Percentiles rank a stretch among this genome's conserved stretches.
Conservation (phyloP, 345 rosid species). For the Ailanthus altissimus region DNA sequence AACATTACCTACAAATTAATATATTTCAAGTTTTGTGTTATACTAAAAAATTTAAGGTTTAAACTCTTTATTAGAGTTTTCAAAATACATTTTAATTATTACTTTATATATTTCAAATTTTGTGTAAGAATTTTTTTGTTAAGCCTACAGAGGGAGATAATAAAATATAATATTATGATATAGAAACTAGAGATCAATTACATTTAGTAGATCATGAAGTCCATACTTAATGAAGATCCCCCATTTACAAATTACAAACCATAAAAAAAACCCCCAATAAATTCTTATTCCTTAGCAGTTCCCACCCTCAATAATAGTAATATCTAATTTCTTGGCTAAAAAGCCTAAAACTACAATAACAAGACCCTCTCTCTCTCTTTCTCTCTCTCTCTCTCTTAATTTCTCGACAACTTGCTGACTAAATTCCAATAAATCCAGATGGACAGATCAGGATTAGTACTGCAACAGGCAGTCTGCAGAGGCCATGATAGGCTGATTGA, state of each 20-base stretch:
- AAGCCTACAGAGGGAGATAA: too few relatives aligned
- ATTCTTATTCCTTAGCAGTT: conserved; percentile 12
- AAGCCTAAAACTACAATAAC: neutral
- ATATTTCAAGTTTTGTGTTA: too few relatives aligned
- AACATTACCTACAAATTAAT: too few relatives aligned
- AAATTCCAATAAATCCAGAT: neutral
- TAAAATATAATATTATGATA: neutral
- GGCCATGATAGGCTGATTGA: conserved; percentile 75
- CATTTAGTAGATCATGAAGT: neutral
- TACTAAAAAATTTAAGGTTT: too few relatives aligned
- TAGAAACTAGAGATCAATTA: conserved; percentile 3
- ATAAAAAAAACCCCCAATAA: neutral
- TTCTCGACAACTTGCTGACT: neutral
- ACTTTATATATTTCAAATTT: too few relatives aligned
- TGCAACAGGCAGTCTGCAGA: conserved; percentile 57
- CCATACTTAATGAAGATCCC: neutral
- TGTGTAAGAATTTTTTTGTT: too few relatives aligned
- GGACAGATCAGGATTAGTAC: conserved; percentile 33
- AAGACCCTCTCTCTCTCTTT: neutral
- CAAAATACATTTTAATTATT: too few relatives aligned
- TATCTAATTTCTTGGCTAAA: too few relatives aligned
- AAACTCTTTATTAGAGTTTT: too few relatives aligned
- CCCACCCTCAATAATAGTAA: neutral
- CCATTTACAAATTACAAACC: conserved; percentile 16
- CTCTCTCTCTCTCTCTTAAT: conserved; percentile 12